phyloP scores from a whole-genome alignment of 2,329 filamentous ascomycete genomes.

The Chaetomiaceae sp. region DNA sequence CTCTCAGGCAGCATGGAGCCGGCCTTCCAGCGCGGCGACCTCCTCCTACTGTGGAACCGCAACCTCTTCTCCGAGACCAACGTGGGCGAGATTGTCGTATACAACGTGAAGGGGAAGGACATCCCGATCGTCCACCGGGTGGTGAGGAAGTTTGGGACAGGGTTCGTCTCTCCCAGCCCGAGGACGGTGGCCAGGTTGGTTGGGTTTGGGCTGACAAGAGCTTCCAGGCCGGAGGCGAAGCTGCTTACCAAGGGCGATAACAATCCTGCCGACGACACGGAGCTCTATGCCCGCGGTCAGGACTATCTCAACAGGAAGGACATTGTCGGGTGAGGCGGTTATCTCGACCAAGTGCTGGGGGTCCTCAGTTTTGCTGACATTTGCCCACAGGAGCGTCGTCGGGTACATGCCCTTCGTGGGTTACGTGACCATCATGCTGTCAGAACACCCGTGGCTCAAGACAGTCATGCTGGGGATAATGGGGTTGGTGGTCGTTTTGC shows the following conservation, averaged over 20 bases:
- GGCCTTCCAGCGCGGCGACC: conserved; percentile 72
- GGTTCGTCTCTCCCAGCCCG: conserved; percentile 39
- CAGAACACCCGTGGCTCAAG: conserved; percentile 96
- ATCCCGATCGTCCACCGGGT: conserved; percentile 97
- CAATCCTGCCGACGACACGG: conserved; percentile 88
- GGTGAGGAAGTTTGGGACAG: conserved; percentile 66
- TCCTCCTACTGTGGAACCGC: conserved; percentile 74
- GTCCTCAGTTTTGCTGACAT: conserved; percentile 11
- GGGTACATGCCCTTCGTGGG: conserved; percentile 93
- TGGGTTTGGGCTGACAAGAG: conserved; percentile 6
- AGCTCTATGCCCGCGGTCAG: conserved; percentile 79
- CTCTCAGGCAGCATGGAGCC: conserved; percentile 81
- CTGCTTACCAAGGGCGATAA: conserved; percentile 97
- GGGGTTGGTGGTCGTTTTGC: conserved; percentile 88
- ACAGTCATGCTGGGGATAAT: conserved; percentile 91
- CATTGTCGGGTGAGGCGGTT: conserved; percentile 68
- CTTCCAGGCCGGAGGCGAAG: conserved; percentile 51
- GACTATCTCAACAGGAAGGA: conserved; percentile 82
- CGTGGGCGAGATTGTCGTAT: conserved; percentile 50
- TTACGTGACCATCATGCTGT: conserved; percentile 93
- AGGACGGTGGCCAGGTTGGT: background rate
- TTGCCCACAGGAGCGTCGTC: conserved; percentile 53
- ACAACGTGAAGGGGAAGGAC: conserved; percentile 86
- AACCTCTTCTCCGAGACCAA: conserved; percentile 53
- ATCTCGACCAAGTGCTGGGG: background rate